Percentiles rank a stretch among this genome's conserved stretches.
These are phyloP conservation scores for Aurantiochytrium sp. DNA, from an alignment of 108 stramenopile species.

Conservation along the genomic window DNA sequence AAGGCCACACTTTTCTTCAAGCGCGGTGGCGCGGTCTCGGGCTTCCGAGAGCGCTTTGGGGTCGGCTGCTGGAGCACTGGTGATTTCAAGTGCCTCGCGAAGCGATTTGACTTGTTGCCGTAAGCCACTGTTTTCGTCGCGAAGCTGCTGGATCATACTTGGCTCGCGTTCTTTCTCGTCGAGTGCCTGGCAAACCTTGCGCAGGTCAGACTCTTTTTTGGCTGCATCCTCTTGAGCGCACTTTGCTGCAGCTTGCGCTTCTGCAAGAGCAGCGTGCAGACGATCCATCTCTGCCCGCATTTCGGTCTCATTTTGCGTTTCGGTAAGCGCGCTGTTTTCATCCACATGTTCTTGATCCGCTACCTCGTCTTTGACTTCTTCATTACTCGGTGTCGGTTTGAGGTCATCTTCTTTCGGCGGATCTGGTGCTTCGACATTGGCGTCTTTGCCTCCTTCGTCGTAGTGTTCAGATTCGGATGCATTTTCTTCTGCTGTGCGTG, in stretches of 20 bases:
- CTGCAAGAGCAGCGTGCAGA: background rate
- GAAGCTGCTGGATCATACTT: background rate
- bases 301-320: background rate
- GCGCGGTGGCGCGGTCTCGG: background rate
- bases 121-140: background rate
- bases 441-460: too few species aligned
- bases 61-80: background rate
- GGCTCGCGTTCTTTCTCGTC: background rate
- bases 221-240: background rate
- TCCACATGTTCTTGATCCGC: background rate
- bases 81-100: background rate
- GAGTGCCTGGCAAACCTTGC: background rate
- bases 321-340: background rate
- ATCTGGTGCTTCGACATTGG: too few species aligned
- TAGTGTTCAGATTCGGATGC: too few species aligned
- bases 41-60: background rate
- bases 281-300: background rate
- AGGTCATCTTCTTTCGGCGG: too few species aligned
- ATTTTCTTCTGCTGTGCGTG: too few species aligned
- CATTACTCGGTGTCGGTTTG: background rate
- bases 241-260: background rate
- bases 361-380: background rate
- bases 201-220: background rate
- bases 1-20: too few species aligned
- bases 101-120: background rate